Base-by-base conservation (phyloP, 306 rosid genomes). In the Rosa rugosa region DNA sequence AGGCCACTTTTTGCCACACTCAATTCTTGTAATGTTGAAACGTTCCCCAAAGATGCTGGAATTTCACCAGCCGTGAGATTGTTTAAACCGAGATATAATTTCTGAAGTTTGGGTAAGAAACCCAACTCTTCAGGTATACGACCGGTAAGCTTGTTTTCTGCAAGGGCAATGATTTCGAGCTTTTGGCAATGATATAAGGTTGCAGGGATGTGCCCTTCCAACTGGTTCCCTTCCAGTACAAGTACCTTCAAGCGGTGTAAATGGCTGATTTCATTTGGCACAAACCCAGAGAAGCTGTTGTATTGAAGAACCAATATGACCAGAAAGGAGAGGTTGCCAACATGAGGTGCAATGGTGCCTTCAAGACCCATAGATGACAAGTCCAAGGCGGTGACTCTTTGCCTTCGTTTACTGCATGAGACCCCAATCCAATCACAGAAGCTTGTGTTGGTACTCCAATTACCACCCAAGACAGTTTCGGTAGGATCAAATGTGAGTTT, bases 261-360 rank as follows among this genome's bases (percentile, higher is more conserved):
- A 17, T 5, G 23, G 12, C 36, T 47, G 27, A 78, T 17, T 42
- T 57, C 54, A 14, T 42, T 3, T 1, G 81, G 81, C 17, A 77
- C 3, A 5, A 27, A 10, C 10, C 81, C 81, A 6, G 5, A 2
- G 6, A 77, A 77, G 49, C 22, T 66, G 65, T 77, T 77, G 1
- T n/a, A 3, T 36, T 1, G 49, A 34, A 80, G 78, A 42, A 47
- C 44, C 11, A 75, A 10, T 3, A 13, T 16, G 12, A n/a, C 25
- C 2, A 80, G 66, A 12, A 80, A 80, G 46, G 84, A 80, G 11
- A 80, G 63, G 38, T 46, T 80, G 44, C 75, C 59, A 47, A 70
- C 40, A 10, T 70, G 73, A 45, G 73, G 73, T 14, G 74, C 16
- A 22, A 69, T 69, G n/a, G 56, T 46, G 40, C 74, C 74, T 45